A percentile compares a stretch with the other conserved stretches of the same genome.
Conservation (phyloP, 805 yeast species). For the Yamadazyma tumulicola region DNA sequence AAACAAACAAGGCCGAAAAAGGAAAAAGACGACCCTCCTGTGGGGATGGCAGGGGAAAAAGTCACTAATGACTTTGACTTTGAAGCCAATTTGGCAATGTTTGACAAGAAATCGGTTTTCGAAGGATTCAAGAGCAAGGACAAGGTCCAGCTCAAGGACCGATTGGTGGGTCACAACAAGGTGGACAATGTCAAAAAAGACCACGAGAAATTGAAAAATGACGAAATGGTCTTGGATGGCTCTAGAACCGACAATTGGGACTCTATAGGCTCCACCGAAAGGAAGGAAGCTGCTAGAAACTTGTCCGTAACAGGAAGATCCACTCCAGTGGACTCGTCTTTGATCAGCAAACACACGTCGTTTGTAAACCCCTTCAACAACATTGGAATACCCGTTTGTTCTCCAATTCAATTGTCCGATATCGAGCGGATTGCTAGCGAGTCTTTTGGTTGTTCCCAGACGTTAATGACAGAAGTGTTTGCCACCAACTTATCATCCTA, state of each 20-base stretch:
- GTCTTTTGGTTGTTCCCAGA: constrained; percentile 45
- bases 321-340: constrained; percentile 12
- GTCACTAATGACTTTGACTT: constrained; percentile 69
- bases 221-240: constrained; percentile 67
- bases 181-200: constrained; percentile 22
- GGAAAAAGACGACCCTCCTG: background rate
- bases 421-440: constrained; percentile 60
- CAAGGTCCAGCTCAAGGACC: constrained; percentile 50
- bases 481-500: constrained; percentile 63
- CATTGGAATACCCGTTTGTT: constrained; percentile 53
- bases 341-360: constrained; percentile 14
- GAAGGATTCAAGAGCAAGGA: constrained; percentile 70
- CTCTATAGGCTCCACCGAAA: constrained; percentile 24
- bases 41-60: constrained; percentile 2
- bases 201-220: constrained; percentile 53
- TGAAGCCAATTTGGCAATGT: constrained; percentile 72
- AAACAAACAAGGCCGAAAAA: constrained; percentile 14
- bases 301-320: constrained; percentile 14
- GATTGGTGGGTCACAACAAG: constrained; percentile 77
- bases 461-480: constrained; percentile 57
- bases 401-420: constrained; percentile 77
- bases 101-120: constrained; percentile 77
- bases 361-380: constrained; percentile 18
- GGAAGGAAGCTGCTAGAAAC: constrained; percentile 9
- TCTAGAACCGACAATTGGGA: constrained; percentile 53